Percentiles rank a stretch among this genome's conserved stretches.
phyloP scores from a whole-genome alignment of 129 eudicot species.

The Helianthus tuberosus region DNA sequence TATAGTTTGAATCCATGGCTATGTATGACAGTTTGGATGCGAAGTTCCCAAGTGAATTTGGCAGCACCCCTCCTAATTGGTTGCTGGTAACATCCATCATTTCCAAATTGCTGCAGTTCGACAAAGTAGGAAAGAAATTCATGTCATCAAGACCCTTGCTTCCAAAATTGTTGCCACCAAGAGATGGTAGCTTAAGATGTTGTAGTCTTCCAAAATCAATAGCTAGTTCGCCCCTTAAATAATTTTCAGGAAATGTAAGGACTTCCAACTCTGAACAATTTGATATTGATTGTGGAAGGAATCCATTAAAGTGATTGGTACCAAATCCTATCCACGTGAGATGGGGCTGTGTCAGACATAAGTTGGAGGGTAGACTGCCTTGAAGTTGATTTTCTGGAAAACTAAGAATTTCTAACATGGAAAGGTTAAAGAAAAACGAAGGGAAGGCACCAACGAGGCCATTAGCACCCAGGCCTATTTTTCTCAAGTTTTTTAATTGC shows the following conservation, averaged over 20 bases:
- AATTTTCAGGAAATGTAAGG: constrained; percentile 4
- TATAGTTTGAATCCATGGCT: not conserved
- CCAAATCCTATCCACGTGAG: not conserved
- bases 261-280: constrained; percentile 30
- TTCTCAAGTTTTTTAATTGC: not conserved
- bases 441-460: constrained; percentile 32
- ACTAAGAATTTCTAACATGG: not conserved
- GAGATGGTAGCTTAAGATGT: not conserved
- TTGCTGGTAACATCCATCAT: not conserved
- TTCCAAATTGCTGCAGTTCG: constrained; percentile 29
- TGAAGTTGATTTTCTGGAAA: constrained; percentile 23
- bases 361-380: constrained; percentile 24
- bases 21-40: constrained; percentile 6
- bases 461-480: not conserved
- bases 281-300: constrained; percentile 37
- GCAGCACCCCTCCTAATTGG: constrained; percentile 30
- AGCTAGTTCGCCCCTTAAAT: constrained; percentile 20
- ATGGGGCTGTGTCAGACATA: constrained; percentile 29
- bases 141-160: constrained; percentile 19
- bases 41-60: constrained; percentile 25
- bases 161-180: not conserved
- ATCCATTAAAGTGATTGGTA: constrained; percentile 27
- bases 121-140: constrained; percentile 29
- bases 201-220: constrained; percentile 13
- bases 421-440: constrained; percentile 30